Percentiles rank a stretch among this genome's conserved stretches.
phyloP scores from a whole-genome alignment of 345 rosid genomes.

The Hibiscus syriacus region DNA sequence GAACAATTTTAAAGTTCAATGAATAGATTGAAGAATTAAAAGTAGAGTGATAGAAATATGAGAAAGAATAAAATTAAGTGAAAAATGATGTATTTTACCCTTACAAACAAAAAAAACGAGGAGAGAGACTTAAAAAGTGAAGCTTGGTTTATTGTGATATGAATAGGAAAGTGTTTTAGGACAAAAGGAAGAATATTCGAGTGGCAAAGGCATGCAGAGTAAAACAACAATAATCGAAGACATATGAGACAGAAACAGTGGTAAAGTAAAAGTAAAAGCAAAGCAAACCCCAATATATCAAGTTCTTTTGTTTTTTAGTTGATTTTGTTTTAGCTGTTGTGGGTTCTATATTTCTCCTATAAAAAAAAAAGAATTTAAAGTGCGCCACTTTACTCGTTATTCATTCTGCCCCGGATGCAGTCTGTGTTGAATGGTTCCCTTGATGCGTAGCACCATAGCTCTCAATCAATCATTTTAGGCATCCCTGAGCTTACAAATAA shows the following conservation, averaged over 20 bases:
- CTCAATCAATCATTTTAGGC: conserved; percentile 37
- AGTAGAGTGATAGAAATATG: too few relatives aligned
- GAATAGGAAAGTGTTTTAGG: background rate
- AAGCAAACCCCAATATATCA: conserved; percentile 14
- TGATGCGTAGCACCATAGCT: conserved; percentile 56
- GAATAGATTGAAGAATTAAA: too few relatives aligned
- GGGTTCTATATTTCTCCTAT: background rate
- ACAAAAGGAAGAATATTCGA: conserved; percentile 8
- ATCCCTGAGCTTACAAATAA: conserved; percentile 19
- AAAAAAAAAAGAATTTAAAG: conserved; percentile 1
- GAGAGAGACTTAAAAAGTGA: background rate
- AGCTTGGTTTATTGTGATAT: conserved; percentile 1
- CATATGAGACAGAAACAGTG: conserved; percentile 25
- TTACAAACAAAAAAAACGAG: background rate
- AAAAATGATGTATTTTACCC: too few relatives aligned
- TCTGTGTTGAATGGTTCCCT: conserved; percentile 47
- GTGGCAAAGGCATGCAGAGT: conserved; percentile 24
- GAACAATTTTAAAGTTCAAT: too few relatives aligned
- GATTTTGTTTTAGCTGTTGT: conserved; percentile 8
- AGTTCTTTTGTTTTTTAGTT: conserved; percentile 23
- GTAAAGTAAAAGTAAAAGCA: conserved; percentile 38
- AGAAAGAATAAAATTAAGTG: too few relatives aligned
- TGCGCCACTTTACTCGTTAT: conserved; percentile 20
- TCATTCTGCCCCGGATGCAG: conserved; percentile 18
- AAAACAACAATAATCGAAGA: conserved; percentile 35